Base-by-base conservation (phyloP, 495 filamentous ascomycete genomes). In the Penicillium desertorum region DNA sequence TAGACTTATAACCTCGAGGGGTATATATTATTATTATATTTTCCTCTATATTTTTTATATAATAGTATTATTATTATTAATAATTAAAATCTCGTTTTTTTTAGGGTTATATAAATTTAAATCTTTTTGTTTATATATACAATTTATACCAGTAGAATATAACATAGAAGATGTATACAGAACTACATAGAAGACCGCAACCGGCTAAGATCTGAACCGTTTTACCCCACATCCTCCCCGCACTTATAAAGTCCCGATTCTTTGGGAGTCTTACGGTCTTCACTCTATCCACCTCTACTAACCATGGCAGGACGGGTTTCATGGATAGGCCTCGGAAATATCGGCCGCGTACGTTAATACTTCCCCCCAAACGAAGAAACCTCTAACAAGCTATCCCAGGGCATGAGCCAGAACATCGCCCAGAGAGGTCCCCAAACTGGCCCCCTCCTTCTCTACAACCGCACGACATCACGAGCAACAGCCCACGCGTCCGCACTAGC, bases 311-410 rank as follows among this genome's bases (percentile, higher is more conserved):
- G 51, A 60, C 32, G 58, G 23, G 65, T 77, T 16, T 77, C 92
- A 64, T 96, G 87, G 86, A 88, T 96, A 53, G 92, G 92, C 50
- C 78, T 96, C 52, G 92, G 92, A 9, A 96, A 96, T 71, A 96
- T 96, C 83, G 92, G 92, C 58, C 79, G 88, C 57, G 90, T 92
- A 78, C 76, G 84, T 77, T 27, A 45, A 37, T n/a, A 12, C 16
- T 19, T 17, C 9, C 61, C 25, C 47, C 25, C 51, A 39, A 51
- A 42, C 14, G 23, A 45, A 65, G 14, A 46, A 55, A 30, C 32
- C 37, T 65, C 55, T 62, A 60, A 62, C 45, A 61, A 46, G 55
- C 29, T 45, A 43, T 25, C 51, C 5, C 70, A 94, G 88, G 91
- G 90, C 56, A 96, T 96, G 90, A 80, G 77, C 71, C 87, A 86